A percentile compares a stretch with the other conserved stretches of the same genome.
Evolutionary conservation across 805 yeast species (phyloP).

Genomic region (Osmozyma mogii): DNA sequence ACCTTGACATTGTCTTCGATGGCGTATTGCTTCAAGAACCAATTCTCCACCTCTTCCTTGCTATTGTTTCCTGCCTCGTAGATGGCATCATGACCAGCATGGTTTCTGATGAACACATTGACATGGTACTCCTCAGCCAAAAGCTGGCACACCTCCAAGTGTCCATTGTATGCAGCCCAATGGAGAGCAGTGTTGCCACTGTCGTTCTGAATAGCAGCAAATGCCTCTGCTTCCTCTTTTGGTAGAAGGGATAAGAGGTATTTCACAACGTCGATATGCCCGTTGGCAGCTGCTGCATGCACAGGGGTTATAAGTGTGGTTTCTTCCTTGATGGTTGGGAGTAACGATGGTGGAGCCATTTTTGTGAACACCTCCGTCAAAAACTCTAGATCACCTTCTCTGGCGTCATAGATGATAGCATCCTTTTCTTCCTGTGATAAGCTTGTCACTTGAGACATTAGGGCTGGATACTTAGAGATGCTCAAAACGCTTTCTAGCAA

Average conservation of each 20-base stretch:
- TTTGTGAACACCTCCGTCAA: conserved; percentile 60
- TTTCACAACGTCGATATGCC: conserved; percentile 63
- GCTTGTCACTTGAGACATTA: conserved; percentile 11
- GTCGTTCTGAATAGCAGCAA: conserved; percentile 43
- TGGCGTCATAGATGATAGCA: conserved; percentile 71
- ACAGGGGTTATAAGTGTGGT: conserved; percentile 64
- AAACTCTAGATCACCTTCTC: conserved; percentile 80
- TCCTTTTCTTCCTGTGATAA: conserved; percentile 73
- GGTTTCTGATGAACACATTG: conserved; percentile 74
- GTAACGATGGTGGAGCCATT: conserved; percentile 37
- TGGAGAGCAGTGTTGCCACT: conserved; percentile 92
- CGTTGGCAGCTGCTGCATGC: conserved; percentile 96
- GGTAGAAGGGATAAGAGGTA: conserved; percentile 47
- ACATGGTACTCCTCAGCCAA: conserved; percentile 70
- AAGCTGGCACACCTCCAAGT: conserved; percentile 57
- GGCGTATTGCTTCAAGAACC: conserved; percentile 64
- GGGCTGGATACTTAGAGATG: background rate
- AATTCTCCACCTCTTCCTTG: conserved; percentile 69
- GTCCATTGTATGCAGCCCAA: conserved; percentile 93
- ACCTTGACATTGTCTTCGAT: conserved; percentile 48
- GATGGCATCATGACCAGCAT: conserved; percentile 72
- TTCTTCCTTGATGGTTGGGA: conserved; percentile 49
- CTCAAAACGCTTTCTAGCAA: background rate
- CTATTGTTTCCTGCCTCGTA: conserved; percentile 82
- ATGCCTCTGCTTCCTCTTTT: conserved; percentile 31